Evolutionary conservation across 1,284 basidiomycete genomes (phyloP).

Genomic region (Mrakiaceae sp.): DNA sequence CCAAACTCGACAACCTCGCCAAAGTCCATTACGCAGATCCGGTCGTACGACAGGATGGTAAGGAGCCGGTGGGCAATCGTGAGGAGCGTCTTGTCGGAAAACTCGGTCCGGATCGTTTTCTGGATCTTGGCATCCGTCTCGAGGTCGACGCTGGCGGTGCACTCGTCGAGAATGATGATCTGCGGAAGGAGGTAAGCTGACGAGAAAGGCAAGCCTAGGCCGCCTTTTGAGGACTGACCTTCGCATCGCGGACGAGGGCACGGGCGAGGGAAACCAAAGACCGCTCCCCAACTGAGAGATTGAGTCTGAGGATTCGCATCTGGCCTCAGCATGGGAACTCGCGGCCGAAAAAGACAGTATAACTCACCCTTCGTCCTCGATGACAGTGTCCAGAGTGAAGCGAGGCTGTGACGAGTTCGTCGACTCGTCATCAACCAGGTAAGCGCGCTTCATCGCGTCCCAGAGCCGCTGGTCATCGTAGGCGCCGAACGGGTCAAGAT

Average conservation of each 20-base stretch:
- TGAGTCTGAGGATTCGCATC: constrained; percentile 30
- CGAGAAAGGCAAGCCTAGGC: too few relatives aligned
- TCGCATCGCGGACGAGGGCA: constrained; percentile 64
- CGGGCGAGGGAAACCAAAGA: constrained; percentile 70
- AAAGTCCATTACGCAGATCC: constrained; percentile 10
- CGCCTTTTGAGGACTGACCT: constrained; percentile 25
- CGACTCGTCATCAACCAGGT: constrained; percentile 46
- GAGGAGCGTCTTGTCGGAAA: constrained; percentile 62
- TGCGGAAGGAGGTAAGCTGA: background rate
- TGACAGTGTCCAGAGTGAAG: constrained; percentile 65
- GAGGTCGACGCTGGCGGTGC: constrained; percentile 58
- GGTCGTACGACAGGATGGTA: background rate
- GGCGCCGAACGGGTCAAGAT: constrained; percentile 57
- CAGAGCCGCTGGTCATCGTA: constrained; percentile 65
- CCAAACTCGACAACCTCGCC: constrained; percentile 55
- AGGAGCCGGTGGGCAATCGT: constrained; percentile 42
- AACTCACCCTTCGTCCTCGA: constrained; percentile 65
- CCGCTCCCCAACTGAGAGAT: constrained; percentile 55
- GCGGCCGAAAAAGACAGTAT: too few relatives aligned
- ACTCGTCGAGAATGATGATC: constrained; percentile 63
- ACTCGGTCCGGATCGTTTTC: constrained; percentile 71
- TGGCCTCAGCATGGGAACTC: too few relatives aligned
- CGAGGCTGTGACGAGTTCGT: constrained; percentile 32
- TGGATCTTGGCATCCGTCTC: constrained; percentile 73
- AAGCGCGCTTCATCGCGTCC: constrained; percentile 68